Evolutionary conservation across 768 basidiomycete genomes (phyloP).

Genomic region (Leccinum truebloodii): DNA sequence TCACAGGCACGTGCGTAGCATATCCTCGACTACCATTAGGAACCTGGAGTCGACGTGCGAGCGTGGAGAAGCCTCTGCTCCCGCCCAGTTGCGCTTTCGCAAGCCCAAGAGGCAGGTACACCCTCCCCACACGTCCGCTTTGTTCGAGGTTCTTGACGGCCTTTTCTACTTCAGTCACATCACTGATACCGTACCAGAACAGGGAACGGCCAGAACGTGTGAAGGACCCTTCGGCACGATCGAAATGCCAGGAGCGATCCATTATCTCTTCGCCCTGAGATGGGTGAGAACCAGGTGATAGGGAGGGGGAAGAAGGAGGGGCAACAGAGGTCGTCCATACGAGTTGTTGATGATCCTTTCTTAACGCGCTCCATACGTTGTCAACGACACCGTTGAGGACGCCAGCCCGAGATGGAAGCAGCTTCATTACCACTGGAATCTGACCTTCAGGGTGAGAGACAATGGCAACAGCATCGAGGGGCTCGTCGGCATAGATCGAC

Average conservation of each 20-base stretch:
- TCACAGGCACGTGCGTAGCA: constrained; percentile 56
- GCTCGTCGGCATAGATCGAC: constrained; percentile 98
- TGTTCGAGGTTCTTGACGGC: constrained; percentile 74
- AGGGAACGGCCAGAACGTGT: constrained; percentile 90
- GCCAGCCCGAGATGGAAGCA: constrained; percentile 85
- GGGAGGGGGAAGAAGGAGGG: constrained; percentile 12
- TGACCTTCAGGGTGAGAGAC: constrained; percentile 91
- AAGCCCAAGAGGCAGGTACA: constrained; percentile 68
- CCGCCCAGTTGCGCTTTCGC: constrained; percentile 22
- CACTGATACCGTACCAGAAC: constrained; percentile 97
- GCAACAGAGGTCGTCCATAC: constrained; percentile 95
- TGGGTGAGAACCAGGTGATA: constrained; percentile 5
- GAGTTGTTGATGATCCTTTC: constrained; percentile 88
- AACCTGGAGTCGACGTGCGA: constrained; percentile 30
- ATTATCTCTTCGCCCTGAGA: constrained; percentile 70
- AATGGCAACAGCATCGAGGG: constrained; percentile 91
- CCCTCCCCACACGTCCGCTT: constrained; percentile 81
- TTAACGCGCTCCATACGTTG: constrained; percentile 96
- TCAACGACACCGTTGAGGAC: constrained; percentile 94
- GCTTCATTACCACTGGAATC: constrained; percentile 88
- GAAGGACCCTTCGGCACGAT: constrained; percentile 97
- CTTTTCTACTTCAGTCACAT: constrained; percentile 88
- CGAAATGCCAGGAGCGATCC: constrained; percentile 97
- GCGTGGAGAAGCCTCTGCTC: constrained; percentile 22
- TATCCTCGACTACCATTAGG: constrained; percentile 68